Base-by-base conservation (phyloP, 2,329 filamentous ascomycete species). In the Ustulina deusta region DNA sequence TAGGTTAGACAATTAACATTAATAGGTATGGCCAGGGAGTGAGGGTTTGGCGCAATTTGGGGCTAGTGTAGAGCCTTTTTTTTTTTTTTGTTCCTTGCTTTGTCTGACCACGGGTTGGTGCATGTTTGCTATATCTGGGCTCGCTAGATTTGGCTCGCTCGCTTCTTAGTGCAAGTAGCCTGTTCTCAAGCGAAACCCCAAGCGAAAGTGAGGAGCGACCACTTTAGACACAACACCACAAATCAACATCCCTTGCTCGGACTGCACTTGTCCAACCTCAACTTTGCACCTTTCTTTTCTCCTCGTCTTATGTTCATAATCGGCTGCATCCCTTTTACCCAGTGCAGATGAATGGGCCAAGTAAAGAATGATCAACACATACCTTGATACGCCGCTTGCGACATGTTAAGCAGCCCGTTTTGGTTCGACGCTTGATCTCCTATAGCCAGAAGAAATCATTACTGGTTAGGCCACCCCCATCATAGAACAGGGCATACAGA, bases 341-440 rank as follows among this genome's bases (percentile, higher is more conserved):
- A 20, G 32, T 44, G 56, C 34, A 56, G 54, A 34, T 61, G 63
- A 46, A 63, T 25, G 13, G 63, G 36, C 13, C 57, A 44, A 34
- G 46, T n/a, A 64, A 48, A 46, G 38, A 67, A 57, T 55, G 25
- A 32, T 57, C 63, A 65, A 66, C 65, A 81, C 85, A 77, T 79
- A 89, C 87, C 86, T 89, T 89, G 76, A 89, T 89, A 73, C 87
- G 82, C 72, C 87, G 83, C 75, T 88, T 88, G 64, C 87, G 85
- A 78, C 87, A 89, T 51, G 87, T 89, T 76, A 89, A 78, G 72
- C 87, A 89, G n/a, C 87, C 87, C 1, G 87, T 89, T 77, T 89
- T 89, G 54, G 87, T 89, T 73, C 87, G 84, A 69, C 87, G 84
- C 77, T 89, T 89, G 74, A 89, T 89, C 77, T 89, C 87, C 87